Conservation (phyloP, 2,329 filamentous ascomycete genomes). For the Penicillium psychrosexuale region DNA sequence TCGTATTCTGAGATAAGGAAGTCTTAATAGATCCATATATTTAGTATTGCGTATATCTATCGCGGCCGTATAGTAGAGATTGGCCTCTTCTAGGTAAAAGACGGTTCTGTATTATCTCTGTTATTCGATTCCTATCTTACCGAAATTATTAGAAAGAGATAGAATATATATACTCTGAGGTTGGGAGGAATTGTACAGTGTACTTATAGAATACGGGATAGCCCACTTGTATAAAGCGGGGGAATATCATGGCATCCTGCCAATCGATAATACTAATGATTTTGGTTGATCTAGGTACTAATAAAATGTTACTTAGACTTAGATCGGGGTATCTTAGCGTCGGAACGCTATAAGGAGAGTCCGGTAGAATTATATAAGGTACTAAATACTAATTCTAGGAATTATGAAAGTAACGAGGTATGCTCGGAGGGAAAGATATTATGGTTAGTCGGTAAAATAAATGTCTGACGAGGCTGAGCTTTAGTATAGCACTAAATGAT, state of each 20-base stretch:
- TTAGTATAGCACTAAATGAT: conserved; percentile 21
- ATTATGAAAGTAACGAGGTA: conserved; percentile 24
- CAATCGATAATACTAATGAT: conserved; percentile 29
- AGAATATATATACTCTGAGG: conserved; percentile 25
- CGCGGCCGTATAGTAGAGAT: conserved; percentile 32
- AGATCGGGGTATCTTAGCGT: conserved; percentile 30
- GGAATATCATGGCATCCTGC: conserved; percentile 28
- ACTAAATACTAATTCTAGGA: conserved; percentile 25
- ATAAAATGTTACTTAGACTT: conserved; percentile 27
- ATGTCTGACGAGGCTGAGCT: conserved; percentile 26
- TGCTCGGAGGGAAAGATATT: conserved; percentile 24
- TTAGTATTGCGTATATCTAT: conserved; percentile 24
- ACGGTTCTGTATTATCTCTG: conserved; percentile 18
- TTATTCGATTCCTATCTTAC: conserved; percentile 20
- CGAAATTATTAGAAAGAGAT: conserved; percentile 25
- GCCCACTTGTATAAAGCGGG: conserved; percentile 26
- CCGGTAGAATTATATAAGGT: conserved; percentile 16
- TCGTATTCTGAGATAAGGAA: conserved; percentile 25
- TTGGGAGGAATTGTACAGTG: conserved; percentile 20
- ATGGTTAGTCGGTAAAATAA: conserved; percentile 26
- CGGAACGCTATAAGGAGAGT: conserved; percentile 13
- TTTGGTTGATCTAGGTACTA: conserved; percentile 24
- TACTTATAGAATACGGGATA: conserved; percentile 30
- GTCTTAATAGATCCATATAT: conserved; percentile 22
- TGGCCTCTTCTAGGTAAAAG: conserved; percentile 19